Base-by-base conservation (phyloP, 306 rosid genomes). In the Lupinus albus region DNA sequence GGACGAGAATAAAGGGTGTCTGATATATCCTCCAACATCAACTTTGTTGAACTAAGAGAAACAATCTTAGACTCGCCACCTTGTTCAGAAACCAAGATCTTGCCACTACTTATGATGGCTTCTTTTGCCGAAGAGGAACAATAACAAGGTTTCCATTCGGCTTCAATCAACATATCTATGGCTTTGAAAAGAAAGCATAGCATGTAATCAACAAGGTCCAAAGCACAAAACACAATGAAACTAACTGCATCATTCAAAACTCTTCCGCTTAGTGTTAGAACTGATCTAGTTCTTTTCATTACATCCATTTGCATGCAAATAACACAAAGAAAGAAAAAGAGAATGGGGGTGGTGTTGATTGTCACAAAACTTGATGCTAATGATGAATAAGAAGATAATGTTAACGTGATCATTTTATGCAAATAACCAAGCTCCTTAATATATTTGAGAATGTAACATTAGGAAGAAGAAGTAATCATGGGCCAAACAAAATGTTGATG, bases 1-100 rank as follows among this genome's bases (percentile, higher is more conserved):
- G 99, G 96, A 3, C 99, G 75, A 1, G 91, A 82, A 32, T 83
- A 91, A 5, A 94, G 95, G 3, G 99, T 94, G 46, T 90, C 95
- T 0, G 99, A 94, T 45, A 94, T 89, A 66, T 94, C 97, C 63
- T 90, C 99, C 1, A 94, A 60, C 6, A 76, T 88, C 4, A 94
- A 80, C 68, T 79, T 90, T 0, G 76, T 79, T 0, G 95, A 85
- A 30, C 74, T 82, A 0, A 92, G 61, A 4, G 88, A 85, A 32
- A 92, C 88, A 2, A 92, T 82, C 71, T 87, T 92, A 0, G 96
- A 86, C 63, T 88, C 90, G 1, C 91, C 88, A 10, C 91, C 96
- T 63, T 90, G 81, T 21, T 94, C 91, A 0, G 97, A 90, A 1
- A 93, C 92, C 84, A 90, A 77, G 83, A 94, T 88, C 70, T 88